These are phyloP conservation scores for Ophiocordyceps sinensis DNA, from an alignment of 2,329 filamentous ascomycete genomes.

Conservation along the genomic window DNA sequence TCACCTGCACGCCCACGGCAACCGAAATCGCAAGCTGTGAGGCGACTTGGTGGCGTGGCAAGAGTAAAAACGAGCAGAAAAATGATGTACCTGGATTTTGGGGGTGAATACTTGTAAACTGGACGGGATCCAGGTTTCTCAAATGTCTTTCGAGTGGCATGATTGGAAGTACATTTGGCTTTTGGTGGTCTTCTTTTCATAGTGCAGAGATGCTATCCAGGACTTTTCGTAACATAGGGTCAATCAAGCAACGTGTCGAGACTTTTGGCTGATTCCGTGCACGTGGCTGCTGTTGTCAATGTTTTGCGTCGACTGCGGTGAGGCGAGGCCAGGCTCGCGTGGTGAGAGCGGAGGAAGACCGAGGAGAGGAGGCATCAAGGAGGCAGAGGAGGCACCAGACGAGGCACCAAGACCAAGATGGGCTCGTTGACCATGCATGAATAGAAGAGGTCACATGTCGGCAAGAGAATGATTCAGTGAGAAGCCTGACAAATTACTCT, in stretches of 20 bases:
- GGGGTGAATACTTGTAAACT: slow-evolving; percentile 11
- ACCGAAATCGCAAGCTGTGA: slow-evolving; percentile 12
- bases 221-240: slow-evolving; percentile 18
- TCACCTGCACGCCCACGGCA: slow-evolving; percentile 25
- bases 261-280: no score
- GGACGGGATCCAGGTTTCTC: slow-evolving; percentile 20
- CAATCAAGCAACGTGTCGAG: background rate
- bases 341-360: no score
- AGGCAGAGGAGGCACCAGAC: no score
- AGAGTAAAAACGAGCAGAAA: slow-evolving; percentile 5
- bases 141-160: slow-evolving; percentile 13
- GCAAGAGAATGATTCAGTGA: no score
- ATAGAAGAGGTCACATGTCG: no score
- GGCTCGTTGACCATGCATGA: no score
- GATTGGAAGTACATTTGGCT: slow-evolving; percentile 20
- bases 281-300: no score
- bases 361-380: no score
- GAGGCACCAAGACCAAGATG: no score
- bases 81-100: slow-evolving; percentile 6
- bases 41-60: slow-evolving; percentile 2
- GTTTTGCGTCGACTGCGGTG: no score
- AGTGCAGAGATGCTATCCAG: slow-evolving; percentile 17
- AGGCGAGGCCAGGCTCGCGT: no score
- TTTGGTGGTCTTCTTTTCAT: slow-evolving; percentile 16
- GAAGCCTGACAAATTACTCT: no score